A percentile compares a stretch with the other conserved stretches of the same genome.
phyloP scores from a whole-genome alignment of 139 green algal species.

The Desmodesmus armatus region DNA sequence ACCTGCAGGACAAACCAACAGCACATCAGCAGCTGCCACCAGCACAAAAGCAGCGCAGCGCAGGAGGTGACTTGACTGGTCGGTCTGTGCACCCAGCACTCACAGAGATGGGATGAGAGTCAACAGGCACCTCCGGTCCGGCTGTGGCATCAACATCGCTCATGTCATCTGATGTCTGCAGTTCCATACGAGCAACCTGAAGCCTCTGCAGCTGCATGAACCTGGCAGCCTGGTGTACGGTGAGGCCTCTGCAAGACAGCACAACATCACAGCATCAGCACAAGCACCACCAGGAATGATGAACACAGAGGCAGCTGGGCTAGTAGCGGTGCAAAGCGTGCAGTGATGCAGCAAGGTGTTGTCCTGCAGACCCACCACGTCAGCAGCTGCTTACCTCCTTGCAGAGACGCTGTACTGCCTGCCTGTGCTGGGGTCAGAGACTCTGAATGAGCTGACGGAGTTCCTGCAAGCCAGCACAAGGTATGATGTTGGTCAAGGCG shows the following conservation, averaged over 20 bases:
- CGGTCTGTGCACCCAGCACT: background rate
- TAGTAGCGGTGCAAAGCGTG: background rate
- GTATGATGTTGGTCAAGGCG: no score
- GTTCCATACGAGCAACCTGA: no score
- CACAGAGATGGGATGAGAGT: conserved; percentile 33
- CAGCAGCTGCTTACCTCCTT: background rate
- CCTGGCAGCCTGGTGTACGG: background rate
- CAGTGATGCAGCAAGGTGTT: background rate
- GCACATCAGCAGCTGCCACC: background rate
- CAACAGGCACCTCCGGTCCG: background rate
- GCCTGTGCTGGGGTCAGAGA: background rate
- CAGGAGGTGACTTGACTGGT: background rate
- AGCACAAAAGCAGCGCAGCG: background rate
- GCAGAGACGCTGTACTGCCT: background rate
- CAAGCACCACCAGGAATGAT: background rate
- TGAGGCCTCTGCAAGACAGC: background rate
- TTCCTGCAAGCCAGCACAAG: no score
- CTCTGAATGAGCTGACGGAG: no score
- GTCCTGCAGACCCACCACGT: background rate
- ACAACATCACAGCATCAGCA: background rate
- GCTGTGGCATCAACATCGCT: background rate
- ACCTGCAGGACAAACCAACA: conserved; percentile 17
- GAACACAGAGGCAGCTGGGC: background rate
- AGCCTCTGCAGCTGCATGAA: conserved; percentile 2
- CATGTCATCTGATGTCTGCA: background rate